These are phyloP conservation scores for Drechslerella dactyloides DNA, from an alignment of 2,329 filamentous ascomycete genomes.

Conservation along the genomic window DNA sequence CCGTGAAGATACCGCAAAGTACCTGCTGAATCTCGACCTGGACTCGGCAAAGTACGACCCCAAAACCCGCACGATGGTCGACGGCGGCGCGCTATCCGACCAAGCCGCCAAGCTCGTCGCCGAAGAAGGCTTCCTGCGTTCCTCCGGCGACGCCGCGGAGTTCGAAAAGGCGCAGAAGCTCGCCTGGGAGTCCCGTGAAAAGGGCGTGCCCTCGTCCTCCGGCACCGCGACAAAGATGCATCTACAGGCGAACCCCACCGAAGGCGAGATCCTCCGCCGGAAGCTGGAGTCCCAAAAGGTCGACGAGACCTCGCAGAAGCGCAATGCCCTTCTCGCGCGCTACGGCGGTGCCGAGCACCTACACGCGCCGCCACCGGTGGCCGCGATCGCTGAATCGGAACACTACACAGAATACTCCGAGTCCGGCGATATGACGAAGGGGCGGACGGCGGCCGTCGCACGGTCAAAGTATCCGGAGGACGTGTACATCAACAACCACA, in stretches of 20 bases:
- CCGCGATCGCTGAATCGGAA: slow-evolving; percentile 79
- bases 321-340: slow-evolving; percentile 75
- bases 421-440: slow-evolving; percentile 80
- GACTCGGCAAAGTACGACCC: slow-evolving; percentile 98
- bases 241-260: slow-evolving; percentile 94
- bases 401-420: slow-evolving; percentile 94
- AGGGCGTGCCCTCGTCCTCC: slow-evolving; percentile 58
- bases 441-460: slow-evolving; percentile 74
- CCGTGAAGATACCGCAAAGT: slow-evolving; percentile 96
- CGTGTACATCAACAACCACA: slow-evolving; percentile 87
- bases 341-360: slow-evolving; percentile 76
- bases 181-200: slow-evolving; percentile 94
- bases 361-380: slow-evolving; percentile 66
- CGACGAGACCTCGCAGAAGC: slow-evolving; percentile 66
- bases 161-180: slow-evolving; percentile 89
- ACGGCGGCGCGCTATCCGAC: slow-evolving; percentile 76
- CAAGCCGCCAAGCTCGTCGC: slow-evolving; percentile 82
- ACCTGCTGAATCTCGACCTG: slow-evolving; percentile 89
- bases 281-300: slow-evolving; percentile 68
- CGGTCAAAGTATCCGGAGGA: slow-evolving; percentile 95
- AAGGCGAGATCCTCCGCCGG: slow-evolving; percentile 81
- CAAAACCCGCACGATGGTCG: slow-evolving; percentile 89
- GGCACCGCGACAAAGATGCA: slow-evolving; percentile 77
- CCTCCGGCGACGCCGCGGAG: slow-evolving; percentile 87
- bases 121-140: slow-evolving; percentile 88